phyloP scores from a whole-genome alignment of 306 rosid species.

The Rosa rugosa region DNA sequence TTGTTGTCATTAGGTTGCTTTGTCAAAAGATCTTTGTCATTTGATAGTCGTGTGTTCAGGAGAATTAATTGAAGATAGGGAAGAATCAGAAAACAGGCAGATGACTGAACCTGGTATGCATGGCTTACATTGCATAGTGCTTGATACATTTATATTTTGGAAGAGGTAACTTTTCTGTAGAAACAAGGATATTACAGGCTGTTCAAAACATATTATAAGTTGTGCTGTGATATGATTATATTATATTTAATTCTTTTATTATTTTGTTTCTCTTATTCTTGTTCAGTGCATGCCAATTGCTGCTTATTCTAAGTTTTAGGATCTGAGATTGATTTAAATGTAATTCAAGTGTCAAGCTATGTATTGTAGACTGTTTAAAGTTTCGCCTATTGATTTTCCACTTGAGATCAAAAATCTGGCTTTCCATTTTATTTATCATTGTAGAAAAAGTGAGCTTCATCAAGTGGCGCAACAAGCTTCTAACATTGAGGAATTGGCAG shows the following conservation, averaged over 20 bases:
- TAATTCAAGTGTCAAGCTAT: slow-evolving; percentile 22
- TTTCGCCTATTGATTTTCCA: background rate
- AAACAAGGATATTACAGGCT: slow-evolving; percentile 19
- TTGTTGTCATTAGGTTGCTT: slow-evolving; percentile 62
- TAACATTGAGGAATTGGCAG: slow-evolving; percentile 75
- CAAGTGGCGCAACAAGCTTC: slow-evolving; percentile 98
- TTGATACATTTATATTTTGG: slow-evolving; percentile 79
- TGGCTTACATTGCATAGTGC: slow-evolving; percentile 80
- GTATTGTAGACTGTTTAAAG: background rate
- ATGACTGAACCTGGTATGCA: slow-evolving; percentile 44
- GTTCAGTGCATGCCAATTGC: slow-evolving; percentile 10
- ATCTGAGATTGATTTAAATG: slow-evolving; percentile 15
- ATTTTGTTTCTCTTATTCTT: slow-evolving; percentile 9
- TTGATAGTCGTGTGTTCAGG: slow-evolving; percentile 89
- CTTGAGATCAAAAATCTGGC: background rate
- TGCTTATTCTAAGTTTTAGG: background rate
- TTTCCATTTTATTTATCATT: slow-evolving; percentile 24
- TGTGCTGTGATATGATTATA: background rate
- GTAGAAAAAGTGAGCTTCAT: slow-evolving; percentile 89
- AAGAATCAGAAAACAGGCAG: slow-evolving; percentile 33
- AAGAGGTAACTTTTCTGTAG: slow-evolving; percentile 52
- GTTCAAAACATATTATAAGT: background rate
- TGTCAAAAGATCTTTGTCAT: slow-evolving; percentile 90
- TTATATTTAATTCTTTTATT: background rate
- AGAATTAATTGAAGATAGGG: slow-evolving; percentile 49